A percentile compares a stretch with the other conserved stretches of the same genome.
phyloP scores from a whole-genome alignment of 139 green algal species.

The Chlorella sp. region DNA sequence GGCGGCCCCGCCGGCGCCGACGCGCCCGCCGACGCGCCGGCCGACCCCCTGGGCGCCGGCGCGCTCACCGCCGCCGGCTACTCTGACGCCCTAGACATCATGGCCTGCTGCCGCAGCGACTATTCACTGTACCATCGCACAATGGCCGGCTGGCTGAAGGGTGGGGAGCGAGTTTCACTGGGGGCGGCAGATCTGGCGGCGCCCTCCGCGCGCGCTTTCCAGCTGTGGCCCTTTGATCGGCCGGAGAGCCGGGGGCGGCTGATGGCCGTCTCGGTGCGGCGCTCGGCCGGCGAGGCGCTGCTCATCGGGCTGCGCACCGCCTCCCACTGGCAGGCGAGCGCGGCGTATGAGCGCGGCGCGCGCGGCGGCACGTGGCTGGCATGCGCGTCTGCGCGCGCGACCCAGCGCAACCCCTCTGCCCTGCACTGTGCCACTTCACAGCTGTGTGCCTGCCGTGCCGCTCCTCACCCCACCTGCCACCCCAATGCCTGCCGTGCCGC shows the following conservation, averaged over 20 bases:
- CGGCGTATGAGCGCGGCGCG: not conserved
- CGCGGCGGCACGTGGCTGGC: too few relatives aligned
- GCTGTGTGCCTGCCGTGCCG: not conserved
- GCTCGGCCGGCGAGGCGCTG: conserved; percentile 22
- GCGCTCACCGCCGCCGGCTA: conserved; percentile 13
- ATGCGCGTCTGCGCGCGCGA: not conserved
- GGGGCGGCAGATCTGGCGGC: not conserved
- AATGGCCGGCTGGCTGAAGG: conserved; percentile 30
- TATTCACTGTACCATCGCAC: conserved; percentile 26
- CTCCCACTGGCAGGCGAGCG: conserved; percentile 32
- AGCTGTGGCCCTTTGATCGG: conserved; percentile 44
- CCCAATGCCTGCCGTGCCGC: not conserved
- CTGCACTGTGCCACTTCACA: not conserved
- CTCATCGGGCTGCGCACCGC: conserved; percentile 25
- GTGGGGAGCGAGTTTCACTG: conserved; percentile 5
- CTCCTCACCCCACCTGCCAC: not conserved
- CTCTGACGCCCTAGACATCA: conserved; percentile 25
- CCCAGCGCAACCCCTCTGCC: not conserved
- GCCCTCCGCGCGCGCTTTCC: not conserved
- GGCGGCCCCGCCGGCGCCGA: conserved; percentile 4
- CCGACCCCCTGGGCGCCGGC: conserved; percentile 20
- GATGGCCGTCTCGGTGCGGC: conserved; percentile 24
- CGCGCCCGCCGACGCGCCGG: not conserved
- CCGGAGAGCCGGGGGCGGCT: conserved; percentile 26
- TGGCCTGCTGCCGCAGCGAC: conserved; percentile 30